A percentile compares a stretch with the other conserved stretches of the same genome.
These are phyloP conservation scores for Colletotrichum australisinense DNA, from an alignment of 2,329 filamentous ascomycete genomes.

Conservation along the genomic window DNA sequence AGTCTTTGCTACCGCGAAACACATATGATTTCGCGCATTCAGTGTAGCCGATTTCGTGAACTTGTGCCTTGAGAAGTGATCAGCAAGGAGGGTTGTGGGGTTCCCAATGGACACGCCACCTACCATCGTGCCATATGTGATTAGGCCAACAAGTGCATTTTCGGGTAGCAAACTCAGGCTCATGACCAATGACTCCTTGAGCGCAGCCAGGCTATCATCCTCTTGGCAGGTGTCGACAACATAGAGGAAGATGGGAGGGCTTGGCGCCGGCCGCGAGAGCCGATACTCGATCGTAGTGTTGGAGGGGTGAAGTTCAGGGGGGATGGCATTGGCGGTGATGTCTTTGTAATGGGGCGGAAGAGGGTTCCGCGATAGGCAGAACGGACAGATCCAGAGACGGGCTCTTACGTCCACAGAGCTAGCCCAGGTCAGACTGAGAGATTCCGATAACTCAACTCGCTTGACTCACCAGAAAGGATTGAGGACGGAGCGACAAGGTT, in stretches of 20 bases:
- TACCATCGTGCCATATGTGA: slow-evolving; percentile 95
- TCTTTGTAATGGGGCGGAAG: slow-evolving; percentile 91
- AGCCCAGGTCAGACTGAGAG: slow-evolving; percentile 10
- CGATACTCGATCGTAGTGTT: slow-evolving; percentile 94
- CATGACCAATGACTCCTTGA: slow-evolving; percentile 90
- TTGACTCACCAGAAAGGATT: slow-evolving; percentile 90
- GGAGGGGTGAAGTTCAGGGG: slow-evolving; percentile 82
- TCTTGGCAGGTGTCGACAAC: slow-evolving; percentile 91
- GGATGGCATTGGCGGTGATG: slow-evolving; percentile 85
- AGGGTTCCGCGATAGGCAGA: slow-evolving; percentile 85
- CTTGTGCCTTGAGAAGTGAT: slow-evolving; percentile 74
- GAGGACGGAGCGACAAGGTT: slow-evolving; percentile 92
- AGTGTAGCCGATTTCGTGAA: slow-evolving; percentile 97
- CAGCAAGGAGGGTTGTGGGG: neutral
- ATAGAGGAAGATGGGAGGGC: slow-evolving; percentile 87
- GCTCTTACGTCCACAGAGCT: slow-evolving; percentile 88
- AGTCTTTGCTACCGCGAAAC: slow-evolving; percentile 97
- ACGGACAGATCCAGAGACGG: slow-evolving; percentile 89
- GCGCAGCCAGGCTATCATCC: slow-evolving; percentile 83
- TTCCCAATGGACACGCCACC: slow-evolving; percentile 35
- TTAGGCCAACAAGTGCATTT: slow-evolving; percentile 83
- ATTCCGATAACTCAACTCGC: neutral
- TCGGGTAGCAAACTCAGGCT: slow-evolving; percentile 85
- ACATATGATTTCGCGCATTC: slow-evolving; percentile 99
- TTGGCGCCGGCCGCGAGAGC: slow-evolving; percentile 83